Percentiles rank a stretch among this genome's conserved stretches.
phyloP scores from a whole-genome alignment of 805 yeast species.

The Monosporozyma servazzii region DNA sequence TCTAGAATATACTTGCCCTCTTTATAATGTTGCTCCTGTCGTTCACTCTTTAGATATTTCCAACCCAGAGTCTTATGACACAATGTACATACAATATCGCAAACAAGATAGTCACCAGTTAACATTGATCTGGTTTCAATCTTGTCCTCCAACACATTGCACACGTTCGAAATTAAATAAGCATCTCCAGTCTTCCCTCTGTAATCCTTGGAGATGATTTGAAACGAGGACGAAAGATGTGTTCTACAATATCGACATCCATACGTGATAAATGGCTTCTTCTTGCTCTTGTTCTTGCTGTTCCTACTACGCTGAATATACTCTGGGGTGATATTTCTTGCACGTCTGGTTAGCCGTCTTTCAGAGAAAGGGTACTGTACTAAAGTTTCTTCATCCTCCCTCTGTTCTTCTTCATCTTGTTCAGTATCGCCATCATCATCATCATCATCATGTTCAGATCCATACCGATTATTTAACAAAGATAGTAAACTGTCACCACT shows the following conservation, averaged over 20 bases:
- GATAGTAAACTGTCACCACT: neutral
- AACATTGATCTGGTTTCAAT: slow-evolving; percentile 41
- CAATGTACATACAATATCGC: slow-evolving; percentile 47
- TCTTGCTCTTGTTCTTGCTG: neutral
- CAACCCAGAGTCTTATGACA: slow-evolving; percentile 52
- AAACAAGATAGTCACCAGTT: slow-evolving; percentile 50
- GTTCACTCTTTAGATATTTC: slow-evolving; percentile 47
- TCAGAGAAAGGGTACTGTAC: neutral
- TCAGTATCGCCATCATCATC: neutral
- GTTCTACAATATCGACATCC: slow-evolving; percentile 28
- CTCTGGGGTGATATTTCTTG: neutral
- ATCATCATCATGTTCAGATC: neutral
- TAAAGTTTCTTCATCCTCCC: neutral
- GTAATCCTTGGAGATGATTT: slow-evolving; percentile 36
- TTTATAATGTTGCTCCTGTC: slow-evolving; percentile 42
- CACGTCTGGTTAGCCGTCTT: neutral
- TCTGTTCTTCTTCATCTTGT: neutral
- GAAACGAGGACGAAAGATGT: slow-evolving; percentile 25
- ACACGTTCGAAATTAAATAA: slow-evolving; percentile 41
- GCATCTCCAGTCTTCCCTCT: slow-evolving; percentile 53
- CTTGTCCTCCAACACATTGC: slow-evolving; percentile 34
- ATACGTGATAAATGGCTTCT: slow-evolving; percentile 20
- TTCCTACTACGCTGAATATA: neutral
- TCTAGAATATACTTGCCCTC: slow-evolving; percentile 55
- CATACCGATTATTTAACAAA: neutral